phyloP scores from a whole-genome alignment of 2,329 filamentous ascomycete species.

The Colletotrichum navitas region DNA sequence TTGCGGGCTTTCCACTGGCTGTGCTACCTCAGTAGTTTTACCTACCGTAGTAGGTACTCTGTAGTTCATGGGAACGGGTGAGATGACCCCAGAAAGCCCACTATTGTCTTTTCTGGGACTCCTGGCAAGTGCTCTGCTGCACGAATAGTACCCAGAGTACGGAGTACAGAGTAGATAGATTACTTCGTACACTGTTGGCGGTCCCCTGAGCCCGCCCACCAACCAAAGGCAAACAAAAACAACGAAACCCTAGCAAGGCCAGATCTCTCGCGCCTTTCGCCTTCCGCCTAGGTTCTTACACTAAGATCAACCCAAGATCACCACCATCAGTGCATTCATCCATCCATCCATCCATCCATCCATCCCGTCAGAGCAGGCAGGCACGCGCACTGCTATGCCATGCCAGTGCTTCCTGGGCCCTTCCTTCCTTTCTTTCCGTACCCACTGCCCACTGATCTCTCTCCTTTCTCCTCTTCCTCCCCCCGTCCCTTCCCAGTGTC shows the following conservation, averaged over 20 bases:
- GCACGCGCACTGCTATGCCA: not conserved
- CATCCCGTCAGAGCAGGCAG: not conserved
- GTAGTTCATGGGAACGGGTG: not conserved
- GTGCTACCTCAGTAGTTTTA: not conserved
- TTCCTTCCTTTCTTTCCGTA: conserved; percentile 1
- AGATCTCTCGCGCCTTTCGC: not conserved
- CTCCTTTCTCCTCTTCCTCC: not conserved
- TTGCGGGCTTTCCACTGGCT: not conserved
- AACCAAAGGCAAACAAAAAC: conserved; percentile 17
- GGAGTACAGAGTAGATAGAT: too few species aligned
- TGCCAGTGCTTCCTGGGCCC: not conserved
- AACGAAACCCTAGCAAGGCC: not conserved
- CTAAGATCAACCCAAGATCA: conserved; percentile 23
- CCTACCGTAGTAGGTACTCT: not conserved
- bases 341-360: too few species aligned
- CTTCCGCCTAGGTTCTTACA: not conserved
- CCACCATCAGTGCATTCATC: conserved; percentile 8
- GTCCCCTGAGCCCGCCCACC: conserved; percentile 25
- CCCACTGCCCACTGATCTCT: not conserved
- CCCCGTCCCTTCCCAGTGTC: conserved; percentile 3
- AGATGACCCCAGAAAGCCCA: conserved; percentile 17
- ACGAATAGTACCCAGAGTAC: too few species aligned
- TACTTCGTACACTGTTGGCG: not conserved
- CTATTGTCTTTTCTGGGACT: not conserved
- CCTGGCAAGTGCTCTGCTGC: too few species aligned